A percentile compares a stretch with the other conserved stretches of the same genome.
These are phyloP conservation scores for Zalaria obscura DNA, from an alignment of 2,329 filamentous ascomycete species.

Conservation along the genomic window DNA sequence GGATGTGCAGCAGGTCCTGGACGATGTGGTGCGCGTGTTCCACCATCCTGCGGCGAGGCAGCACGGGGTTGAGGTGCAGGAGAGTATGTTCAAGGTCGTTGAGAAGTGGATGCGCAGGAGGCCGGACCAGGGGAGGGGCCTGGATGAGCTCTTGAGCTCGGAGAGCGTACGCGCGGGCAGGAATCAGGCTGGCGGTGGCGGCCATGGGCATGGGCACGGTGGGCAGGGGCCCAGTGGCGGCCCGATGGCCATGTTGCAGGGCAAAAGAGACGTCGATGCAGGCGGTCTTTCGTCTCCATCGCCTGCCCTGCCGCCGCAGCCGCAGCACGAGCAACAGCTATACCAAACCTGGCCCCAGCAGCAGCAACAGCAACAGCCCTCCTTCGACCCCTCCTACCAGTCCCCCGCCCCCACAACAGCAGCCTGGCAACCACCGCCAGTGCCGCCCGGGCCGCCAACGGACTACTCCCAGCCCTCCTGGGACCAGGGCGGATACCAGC, in stretches of 20 bases:
- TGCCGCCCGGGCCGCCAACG: neutral
- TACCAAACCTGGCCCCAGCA: neutral
- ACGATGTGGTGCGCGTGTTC: slow-evolving; percentile 70
- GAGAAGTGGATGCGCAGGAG: slow-evolving; percentile 64
- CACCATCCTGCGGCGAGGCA: slow-evolving; percentile 81
- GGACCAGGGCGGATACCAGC: slow-evolving; percentile 1
- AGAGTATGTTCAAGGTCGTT: slow-evolving; percentile 79
- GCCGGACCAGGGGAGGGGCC: slow-evolving; percentile 47
- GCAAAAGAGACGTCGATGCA: too few relatives aligned
- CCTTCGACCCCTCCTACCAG: neutral
- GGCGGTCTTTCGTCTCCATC: too few relatives aligned
- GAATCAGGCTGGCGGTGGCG: slow-evolving; percentile 47
- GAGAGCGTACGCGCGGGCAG: slow-evolving; percentile 66
- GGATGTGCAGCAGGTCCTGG: slow-evolving; percentile 66
- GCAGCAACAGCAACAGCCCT: neutral
- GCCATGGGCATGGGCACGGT: neutral
- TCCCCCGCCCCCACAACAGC: neutral
- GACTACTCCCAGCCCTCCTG: neutral
- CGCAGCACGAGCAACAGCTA: neutral
- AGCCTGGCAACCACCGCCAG: neutral
- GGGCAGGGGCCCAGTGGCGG: neutral
- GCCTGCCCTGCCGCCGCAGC: too few relatives aligned
- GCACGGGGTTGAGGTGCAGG: slow-evolving; percentile 63
- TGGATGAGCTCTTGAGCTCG: slow-evolving; percentile 66
- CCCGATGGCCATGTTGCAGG: neutral